Percentiles rank a stretch among this genome's conserved stretches.
Conservation (phyloP, 495 filamentous ascomycete genomes). For the Daldinia vernicosa region DNA sequence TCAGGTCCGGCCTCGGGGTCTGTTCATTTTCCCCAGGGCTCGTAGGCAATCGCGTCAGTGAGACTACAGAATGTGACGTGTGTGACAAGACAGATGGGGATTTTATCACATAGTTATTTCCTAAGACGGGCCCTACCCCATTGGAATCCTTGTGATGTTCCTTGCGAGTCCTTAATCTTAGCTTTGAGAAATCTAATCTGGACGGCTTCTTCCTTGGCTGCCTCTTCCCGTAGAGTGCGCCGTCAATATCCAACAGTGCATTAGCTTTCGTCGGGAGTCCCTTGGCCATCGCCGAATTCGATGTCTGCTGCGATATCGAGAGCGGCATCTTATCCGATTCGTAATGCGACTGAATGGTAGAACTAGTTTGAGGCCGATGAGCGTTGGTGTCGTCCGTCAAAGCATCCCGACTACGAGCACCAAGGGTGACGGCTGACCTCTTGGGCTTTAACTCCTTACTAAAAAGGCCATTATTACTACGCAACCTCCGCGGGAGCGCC, state of each 20-base stretch:
- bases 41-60: conserved; percentile 30
- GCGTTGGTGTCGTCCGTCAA: conserved; percentile 52
- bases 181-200: conserved; percentile 56
- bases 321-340: conserved; percentile 61
- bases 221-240: conserved; percentile 27
- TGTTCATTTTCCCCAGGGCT: conserved; percentile 16
- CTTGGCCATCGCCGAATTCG: conserved; percentile 63
- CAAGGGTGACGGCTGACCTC: conserved; percentile 35
- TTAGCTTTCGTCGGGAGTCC: conserved; percentile 57
- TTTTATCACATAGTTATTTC: conserved; percentile 46
- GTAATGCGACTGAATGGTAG: conserved; percentile 61
- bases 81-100: conserved; percentile 55
- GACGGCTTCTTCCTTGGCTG: conserved; percentile 60
- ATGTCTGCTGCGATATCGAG: conserved; percentile 64
- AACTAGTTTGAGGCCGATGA: conserved; percentile 58
- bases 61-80: conserved; percentile 38
- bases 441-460: conserved; percentile 32
- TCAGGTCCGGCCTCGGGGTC: conserved; percentile 39
- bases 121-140: conserved; percentile 36
- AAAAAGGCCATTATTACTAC: conserved; percentile 21
- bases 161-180: conserved; percentile 45
- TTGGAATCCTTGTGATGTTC: conserved; percentile 32
- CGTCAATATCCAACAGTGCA: conserved; percentile 55
- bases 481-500: conserved; percentile 50
- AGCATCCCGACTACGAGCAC: conserved; percentile 36